phyloP scores from a whole-genome alignment of 208 protist genomes.

The Phytomonas serpens region DNA sequence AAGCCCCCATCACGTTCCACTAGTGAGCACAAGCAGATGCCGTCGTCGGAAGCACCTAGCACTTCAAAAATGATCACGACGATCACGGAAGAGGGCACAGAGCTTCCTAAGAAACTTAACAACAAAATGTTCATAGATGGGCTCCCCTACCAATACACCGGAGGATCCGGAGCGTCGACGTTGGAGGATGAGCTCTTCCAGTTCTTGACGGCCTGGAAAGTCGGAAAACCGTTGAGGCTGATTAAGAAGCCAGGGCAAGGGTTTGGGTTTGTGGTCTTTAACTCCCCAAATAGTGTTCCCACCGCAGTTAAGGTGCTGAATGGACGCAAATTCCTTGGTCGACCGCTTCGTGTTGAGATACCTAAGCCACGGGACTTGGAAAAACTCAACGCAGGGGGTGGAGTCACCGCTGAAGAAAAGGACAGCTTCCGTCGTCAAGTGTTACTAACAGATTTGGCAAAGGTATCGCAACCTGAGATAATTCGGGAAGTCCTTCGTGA shows the following conservation, averaged over 20 bases:
- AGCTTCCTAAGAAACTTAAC: conserved; percentile 80
- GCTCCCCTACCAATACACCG: conserved; percentile 69
- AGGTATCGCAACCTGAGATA: conserved; percentile 79
- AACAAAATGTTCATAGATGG: conserved; percentile 88
- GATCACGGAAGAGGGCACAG: conserved; percentile 57
- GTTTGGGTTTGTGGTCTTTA: conserved; percentile 86
- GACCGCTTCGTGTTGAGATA: conserved; percentile 76
- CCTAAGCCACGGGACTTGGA: conserved; percentile 70
- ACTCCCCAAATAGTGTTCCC: conserved; percentile 78
- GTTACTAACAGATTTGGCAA: conserved; percentile 74
- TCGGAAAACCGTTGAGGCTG: conserved; percentile 74
- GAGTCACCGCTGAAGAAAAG: conserved; percentile 47
- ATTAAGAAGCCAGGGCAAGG: conserved; percentile 87
- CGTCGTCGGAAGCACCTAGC: not conserved
- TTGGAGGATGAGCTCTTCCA: conserved; percentile 81
- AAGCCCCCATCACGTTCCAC: not conserved
- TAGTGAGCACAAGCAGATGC: not conserved
- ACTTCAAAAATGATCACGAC: conserved; percentile 47
- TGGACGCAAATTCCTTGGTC: conserved; percentile 84
- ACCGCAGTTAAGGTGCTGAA: conserved; percentile 80
- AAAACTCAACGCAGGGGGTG: conserved; percentile 24
- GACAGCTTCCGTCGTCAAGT: conserved; percentile 77
- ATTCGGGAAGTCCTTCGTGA: conserved; percentile 84
- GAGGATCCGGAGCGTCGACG: conserved; percentile 34
- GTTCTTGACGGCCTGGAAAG: conserved; percentile 79